A percentile compares a stretch with the other conserved stretches of the same genome.
phyloP scores from a whole-genome alignment of 2,329 filamentous ascomycete genomes.

The Trichocomaceae sp. region DNA sequence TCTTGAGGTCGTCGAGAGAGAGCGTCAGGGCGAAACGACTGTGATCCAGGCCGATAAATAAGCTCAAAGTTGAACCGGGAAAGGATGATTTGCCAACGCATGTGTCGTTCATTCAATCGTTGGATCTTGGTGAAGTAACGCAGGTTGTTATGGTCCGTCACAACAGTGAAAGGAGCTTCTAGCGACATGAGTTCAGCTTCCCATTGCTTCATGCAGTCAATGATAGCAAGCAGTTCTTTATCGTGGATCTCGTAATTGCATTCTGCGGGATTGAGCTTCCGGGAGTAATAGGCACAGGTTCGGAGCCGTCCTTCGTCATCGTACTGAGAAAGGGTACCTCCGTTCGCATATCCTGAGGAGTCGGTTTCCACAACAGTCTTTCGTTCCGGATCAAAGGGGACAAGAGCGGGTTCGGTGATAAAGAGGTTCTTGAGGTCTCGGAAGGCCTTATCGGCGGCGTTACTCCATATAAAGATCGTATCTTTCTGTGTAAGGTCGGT shows the following conservation, averaged over 20 bases:
- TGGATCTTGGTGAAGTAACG: conserved; percentile 23
- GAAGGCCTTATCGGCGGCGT: conserved; percentile 7
- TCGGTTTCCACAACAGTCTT: conserved; percentile 20
- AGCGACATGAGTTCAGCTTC: neutral
- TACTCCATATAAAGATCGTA: no score
- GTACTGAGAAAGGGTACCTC: conserved; percentile 17
- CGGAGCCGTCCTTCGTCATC: conserved; percentile 16
- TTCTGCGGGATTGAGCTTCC: conserved; percentile 18
- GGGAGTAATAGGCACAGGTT: conserved; percentile 21
- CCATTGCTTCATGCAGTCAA: conserved; percentile 22
- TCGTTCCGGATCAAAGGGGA: conserved; percentile 16
- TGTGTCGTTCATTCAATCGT: conserved; percentile 13
- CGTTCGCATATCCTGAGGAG: conserved; percentile 16
- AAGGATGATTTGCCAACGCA: conserved; percentile 6
- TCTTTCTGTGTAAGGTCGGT: no score
- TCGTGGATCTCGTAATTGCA: conserved; percentile 26
- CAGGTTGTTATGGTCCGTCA: conserved; percentile 24
- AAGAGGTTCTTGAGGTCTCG: conserved; percentile 16
- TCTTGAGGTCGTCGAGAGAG: neutral
- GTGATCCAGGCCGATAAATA: conserved; percentile 13
- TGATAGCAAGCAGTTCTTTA: conserved; percentile 26
- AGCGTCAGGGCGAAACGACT: neutral
- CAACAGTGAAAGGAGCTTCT: conserved; percentile 15
- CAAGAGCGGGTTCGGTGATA: conserved; percentile 15
- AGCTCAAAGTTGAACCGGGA: conserved; percentile 14